Evolutionary conservation across 305 asterid genomes (phyloP), one percentile per base, ranked within the genome.

Genomic region (Fraxinus angustifolia): DNA sequence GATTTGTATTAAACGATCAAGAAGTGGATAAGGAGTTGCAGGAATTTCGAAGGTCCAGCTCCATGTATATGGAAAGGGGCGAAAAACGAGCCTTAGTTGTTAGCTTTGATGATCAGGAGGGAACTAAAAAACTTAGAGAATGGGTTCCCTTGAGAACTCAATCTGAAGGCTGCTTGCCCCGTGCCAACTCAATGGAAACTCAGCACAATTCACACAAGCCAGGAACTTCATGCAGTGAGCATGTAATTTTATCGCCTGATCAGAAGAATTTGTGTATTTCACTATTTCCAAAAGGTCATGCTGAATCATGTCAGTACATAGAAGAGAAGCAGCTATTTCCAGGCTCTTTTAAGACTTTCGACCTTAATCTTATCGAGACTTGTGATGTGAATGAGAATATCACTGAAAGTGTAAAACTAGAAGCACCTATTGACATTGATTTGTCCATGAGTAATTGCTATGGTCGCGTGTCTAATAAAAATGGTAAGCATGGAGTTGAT

Each of bases 271-370:
- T 88, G 79, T 90, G 86, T 82, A 78, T 89, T 80, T 88, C 97
- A 67, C 85, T 85, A 38, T 84, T 86, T 87, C 87, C 95, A n/a
- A 84, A 89, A 84, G 87, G 84, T 71, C 89, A 81, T 19, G 80
- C 85, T 23, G 91, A 85, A 31, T 78, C 91, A 12, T 81, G 76
- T 81, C 91, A 86, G 67, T 91, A 83, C 85, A 78, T 88, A 75
- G 89, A 88, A 86, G 97, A 89, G 87, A 92, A 88, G 78, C 93
- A 90, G 81, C 88, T 91, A 50, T 87, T 90, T 82, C 94, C 93
- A 0, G 87, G 91, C 77, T 90, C 97, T 80, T 93, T 92, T 73
- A 96, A 96, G 88, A 91, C 97, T 62, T 96, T 91, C 11, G 99
- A 96, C 89, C 92, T 96, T 85, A 96, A 96, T 89, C 97, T 91